Evolutionary conservation across 1,284 basidiomycete species (phyloP).

Genomic region (Ceratobasidium theobromae): DNA sequence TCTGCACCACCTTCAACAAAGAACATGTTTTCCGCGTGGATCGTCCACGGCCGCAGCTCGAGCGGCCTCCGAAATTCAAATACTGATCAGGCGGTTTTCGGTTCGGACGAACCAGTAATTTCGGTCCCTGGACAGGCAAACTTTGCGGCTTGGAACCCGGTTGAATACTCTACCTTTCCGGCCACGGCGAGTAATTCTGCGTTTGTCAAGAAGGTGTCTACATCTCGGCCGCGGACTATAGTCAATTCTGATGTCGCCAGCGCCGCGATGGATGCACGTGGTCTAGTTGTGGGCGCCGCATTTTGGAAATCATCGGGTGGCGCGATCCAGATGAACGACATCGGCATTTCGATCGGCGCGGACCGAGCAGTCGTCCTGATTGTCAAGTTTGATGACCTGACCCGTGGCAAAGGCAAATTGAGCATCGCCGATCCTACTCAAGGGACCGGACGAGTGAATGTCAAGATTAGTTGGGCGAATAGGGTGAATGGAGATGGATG

Average conservation of each 20-base stretch:
- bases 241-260: conserved; percentile 10
- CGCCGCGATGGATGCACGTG: conserved; percentile 11
- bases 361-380: neutral
- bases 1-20: conserved; percentile 53
- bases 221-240: neutral
- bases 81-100: too few species aligned
- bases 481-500: neutral
- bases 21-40: conserved; percentile 63
- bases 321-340: neutral
- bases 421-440: conserved; percentile 18
- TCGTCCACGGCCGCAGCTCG: conserved; percentile 50
- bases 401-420: neutral
- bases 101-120: too few species aligned
- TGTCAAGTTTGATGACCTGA: neutral
- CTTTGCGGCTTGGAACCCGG: conserved; percentile 42
- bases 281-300: conserved; percentile 6
- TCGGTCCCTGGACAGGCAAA: too few species aligned
- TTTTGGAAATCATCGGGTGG: conserved; percentile 22
- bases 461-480: conserved; percentile 3
- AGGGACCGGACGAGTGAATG: conserved; percentile 2
- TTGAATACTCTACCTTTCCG: conserved; percentile 59
- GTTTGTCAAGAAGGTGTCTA: conserved; percentile 7
- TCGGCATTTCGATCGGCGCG: conserved; percentile 9
- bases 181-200: conserved; percentile 36
- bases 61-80: conserved; percentile 36